Evolutionary conservation across 306 rosid genomes (phyloP).

Genomic region (Malus sylvestris): DNA sequence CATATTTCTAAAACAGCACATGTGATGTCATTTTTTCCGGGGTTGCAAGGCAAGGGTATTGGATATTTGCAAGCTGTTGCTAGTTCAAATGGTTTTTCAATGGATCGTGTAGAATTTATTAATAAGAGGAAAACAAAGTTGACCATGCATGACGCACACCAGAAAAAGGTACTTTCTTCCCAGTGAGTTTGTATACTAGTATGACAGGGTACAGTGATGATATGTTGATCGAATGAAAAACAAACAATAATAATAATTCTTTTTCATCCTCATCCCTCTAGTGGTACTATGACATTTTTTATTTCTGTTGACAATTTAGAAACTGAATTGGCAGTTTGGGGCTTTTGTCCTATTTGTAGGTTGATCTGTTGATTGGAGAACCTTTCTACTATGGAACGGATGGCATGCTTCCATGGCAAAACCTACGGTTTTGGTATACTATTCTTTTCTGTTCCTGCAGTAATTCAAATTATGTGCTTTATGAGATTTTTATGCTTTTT

Average conservation of each 20-base stretch:
- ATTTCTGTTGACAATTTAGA: neutral
- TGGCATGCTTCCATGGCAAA: constrained; percentile 86
- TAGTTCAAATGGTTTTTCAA: constrained; percentile 51
- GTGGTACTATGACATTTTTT: neutral
- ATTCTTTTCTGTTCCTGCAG: neutral
- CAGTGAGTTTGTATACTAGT: neutral
- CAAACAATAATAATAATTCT: neutral
- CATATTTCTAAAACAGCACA: constrained; percentile 45
- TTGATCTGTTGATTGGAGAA: constrained; percentile 74
- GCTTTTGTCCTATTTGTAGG: constrained; percentile 36
- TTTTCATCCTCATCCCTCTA: neutral
- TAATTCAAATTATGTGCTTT: neutral
- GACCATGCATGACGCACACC: constrained; percentile 43
- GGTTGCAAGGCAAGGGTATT: constrained; percentile 56
- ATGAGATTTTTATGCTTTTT: neutral
- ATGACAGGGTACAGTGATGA: neutral
- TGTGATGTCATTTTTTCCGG: constrained; percentile 60
- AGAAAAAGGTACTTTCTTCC: constrained; percentile 47
- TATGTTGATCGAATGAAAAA: neutral
- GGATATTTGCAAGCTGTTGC: constrained; percentile 64
- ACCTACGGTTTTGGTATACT: constrained; percentile 75
- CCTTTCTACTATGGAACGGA: constrained; percentile 82
- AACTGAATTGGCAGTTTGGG: constrained; percentile 1
- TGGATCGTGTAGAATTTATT: constrained; percentile 48
- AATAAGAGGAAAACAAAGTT: constrained; percentile 46